Conservation (phyloP, 2,329 filamentous ascomycete genomes). For the Pseudocercospora vitis region DNA sequence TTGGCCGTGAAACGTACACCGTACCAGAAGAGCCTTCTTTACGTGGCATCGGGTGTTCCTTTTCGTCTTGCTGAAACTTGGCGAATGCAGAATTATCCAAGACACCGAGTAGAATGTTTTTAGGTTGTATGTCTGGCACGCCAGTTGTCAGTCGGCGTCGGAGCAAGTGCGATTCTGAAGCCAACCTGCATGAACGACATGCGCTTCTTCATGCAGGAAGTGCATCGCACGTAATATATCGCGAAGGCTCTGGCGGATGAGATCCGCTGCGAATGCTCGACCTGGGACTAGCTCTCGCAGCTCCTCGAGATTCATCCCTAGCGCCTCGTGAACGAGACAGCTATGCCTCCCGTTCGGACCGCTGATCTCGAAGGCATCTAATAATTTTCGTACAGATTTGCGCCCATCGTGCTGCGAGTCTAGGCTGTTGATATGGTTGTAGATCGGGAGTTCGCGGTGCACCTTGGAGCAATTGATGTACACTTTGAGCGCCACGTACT, state of each 20-base stretch:
- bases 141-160: not conserved
- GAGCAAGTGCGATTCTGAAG: too few relatives aligned
- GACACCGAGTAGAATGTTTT: slow-evolving; percentile 28
- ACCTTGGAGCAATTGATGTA: slow-evolving; percentile 35
- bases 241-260: not conserved
- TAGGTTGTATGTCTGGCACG: slow-evolving; percentile 25
- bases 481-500: slow-evolving; percentile 40
- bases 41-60: slow-evolving; percentile 17
- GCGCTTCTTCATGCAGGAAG: slow-evolving; percentile 20
- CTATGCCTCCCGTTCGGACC: slow-evolving; percentile 39
- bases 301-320: slow-evolving; percentile 43
- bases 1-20: slow-evolving; percentile 23
- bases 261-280: not conserved
- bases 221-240: not conserved
- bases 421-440: slow-evolving; percentile 32
- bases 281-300: slow-evolving; percentile 20
- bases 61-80: slow-evolving; percentile 22
- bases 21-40: slow-evolving; percentile 23
- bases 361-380: slow-evolving; percentile 40
- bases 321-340: slow-evolving; percentile 39
- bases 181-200: slow-evolving; percentile 24
- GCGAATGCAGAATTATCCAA: slow-evolving; percentile 24
- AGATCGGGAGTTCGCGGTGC: slow-evolving; percentile 38
- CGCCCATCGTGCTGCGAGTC: slow-evolving; percentile 34
- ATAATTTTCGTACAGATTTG: slow-evolving; percentile 36